Percentiles rank a stretch among this genome's conserved stretches.
Evolutionary conservation across 2,329 filamentous ascomycete genomes (phyloP).

Genomic region (Fusarium miscanthi): DNA sequence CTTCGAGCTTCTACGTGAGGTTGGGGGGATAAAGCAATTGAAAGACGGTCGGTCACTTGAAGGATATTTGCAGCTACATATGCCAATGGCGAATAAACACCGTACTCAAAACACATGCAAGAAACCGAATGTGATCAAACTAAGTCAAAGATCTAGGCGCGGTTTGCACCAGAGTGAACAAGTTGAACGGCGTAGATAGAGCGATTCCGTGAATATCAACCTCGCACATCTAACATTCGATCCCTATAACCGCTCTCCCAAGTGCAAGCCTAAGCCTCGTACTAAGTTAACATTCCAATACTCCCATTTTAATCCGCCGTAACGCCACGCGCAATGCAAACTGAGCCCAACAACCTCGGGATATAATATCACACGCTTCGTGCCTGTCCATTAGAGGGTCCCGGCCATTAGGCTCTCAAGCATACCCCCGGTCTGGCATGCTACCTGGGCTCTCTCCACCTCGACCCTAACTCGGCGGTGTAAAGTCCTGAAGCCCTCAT

Average conservation of each 20-base stretch:
- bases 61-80: background rate
- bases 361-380: conserved; percentile 32
- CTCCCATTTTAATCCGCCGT: conserved; percentile 43
- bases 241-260: background rate
- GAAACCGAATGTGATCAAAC: conserved; percentile 9
- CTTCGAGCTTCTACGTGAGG: conserved; percentile 67
- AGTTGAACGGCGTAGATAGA: background rate
- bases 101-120: background rate
- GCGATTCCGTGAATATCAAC: background rate
- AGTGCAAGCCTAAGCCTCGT: conserved; percentile 29
- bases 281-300: conserved; percentile 37
- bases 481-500: conserved; percentile 74
- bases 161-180: background rate
- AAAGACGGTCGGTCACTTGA: background rate
- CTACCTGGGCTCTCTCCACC: conserved; percentile 85
- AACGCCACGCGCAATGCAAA: conserved; percentile 47
- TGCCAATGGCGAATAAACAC: background rate
- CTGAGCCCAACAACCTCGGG: conserved; percentile 38
- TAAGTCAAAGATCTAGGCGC: conserved; percentile 14
- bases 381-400: conserved; percentile 37
- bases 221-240: conserved; percentile 5
- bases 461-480: conserved; percentile 78
- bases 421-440: conserved; percentile 87
- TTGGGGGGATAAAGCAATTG: background rate
- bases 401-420: conserved; percentile 72